Percentiles rank a stretch among this genome's conserved stretches.
Conservation (phyloP, 1,284 basidiomycete species). For the Ustilago hordei region DNA sequence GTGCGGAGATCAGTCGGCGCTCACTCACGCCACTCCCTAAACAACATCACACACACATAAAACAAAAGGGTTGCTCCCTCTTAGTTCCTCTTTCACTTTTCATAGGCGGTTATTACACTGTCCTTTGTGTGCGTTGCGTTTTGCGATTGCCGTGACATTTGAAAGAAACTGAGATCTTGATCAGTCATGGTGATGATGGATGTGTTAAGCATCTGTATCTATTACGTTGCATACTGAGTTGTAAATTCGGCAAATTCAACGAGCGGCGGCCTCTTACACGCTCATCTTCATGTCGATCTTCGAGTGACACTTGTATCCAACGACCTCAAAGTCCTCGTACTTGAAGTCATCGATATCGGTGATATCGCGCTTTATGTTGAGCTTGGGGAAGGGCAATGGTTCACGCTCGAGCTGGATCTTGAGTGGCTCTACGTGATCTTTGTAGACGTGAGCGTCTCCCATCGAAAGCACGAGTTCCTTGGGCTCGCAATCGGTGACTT, state of each 20-base stretch:
- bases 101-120: neutral
- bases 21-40: neutral
- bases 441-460: slow-evolving; percentile 96
- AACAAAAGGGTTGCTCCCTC: slow-evolving; percentile 18
- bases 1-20: slow-evolving; percentile 8
- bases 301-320: slow-evolving; percentile 86
- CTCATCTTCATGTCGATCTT: slow-evolving; percentile 98
- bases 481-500: slow-evolving; percentile 85
- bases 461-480: slow-evolving; percentile 90
- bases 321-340: slow-evolving; percentile 84
- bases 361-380: slow-evolving; percentile 77
- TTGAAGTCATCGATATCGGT: slow-evolving; percentile 84
- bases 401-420: slow-evolving; percentile 81
- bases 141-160: neutral
- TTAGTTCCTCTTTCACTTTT: slow-evolving; percentile 4
- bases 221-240: neutral
- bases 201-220: slow-evolving; percentile 10
- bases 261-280: slow-evolving; percentile 73
- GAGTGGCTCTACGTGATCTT: slow-evolving; percentile 89
- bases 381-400: slow-evolving; percentile 85
- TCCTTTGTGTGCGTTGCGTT: neutral
- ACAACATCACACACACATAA: slow-evolving; percentile 7
- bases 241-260: neutral
- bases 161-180: neutral
- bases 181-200: slow-evolving; percentile 1